phyloP scores from a whole-genome alignment of 345 rosid species.

The Microcos paniculata region DNA sequence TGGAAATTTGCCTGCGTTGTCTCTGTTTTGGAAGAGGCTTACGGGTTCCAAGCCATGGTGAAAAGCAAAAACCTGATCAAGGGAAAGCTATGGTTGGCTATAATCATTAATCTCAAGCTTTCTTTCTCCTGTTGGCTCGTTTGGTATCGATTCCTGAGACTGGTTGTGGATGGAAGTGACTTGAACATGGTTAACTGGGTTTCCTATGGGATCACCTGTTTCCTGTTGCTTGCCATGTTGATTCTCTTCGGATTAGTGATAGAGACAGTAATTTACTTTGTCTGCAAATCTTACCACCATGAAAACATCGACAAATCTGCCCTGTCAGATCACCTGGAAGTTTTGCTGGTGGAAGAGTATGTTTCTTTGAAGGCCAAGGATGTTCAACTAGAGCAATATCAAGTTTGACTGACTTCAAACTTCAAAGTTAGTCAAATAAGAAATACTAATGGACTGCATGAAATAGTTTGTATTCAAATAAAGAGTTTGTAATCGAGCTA shows the following conservation, averaged over 20 bases:
- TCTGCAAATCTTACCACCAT: conserved; percentile 61
- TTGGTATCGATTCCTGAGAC: conserved; percentile 9
- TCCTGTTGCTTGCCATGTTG: conserved; percentile 32
- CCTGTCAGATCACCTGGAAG: conserved; percentile 52
- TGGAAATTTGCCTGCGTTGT: conserved; percentile 56
- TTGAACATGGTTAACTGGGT: conserved; percentile 22
- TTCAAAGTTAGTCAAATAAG: not conserved
- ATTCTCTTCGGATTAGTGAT: conserved; percentile 37
- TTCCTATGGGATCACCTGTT: conserved; percentile 28
- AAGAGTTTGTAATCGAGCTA: not conserved
- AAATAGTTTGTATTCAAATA: not conserved
- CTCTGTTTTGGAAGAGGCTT: conserved; percentile 48
- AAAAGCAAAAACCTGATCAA: conserved; percentile 40
- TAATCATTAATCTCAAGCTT: conserved; percentile 19
- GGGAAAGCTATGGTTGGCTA: conserved; percentile 37
- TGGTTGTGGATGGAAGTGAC: conserved; percentile 34
- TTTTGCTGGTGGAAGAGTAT: conserved; percentile 45
- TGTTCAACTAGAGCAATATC: conserved; percentile 35
- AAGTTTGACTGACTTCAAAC: conserved; percentile 5
- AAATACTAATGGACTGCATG: not conserved
- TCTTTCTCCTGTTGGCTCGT: not conserved
- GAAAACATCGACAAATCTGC: conserved; percentile 54
- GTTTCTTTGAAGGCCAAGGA: conserved; percentile 49
- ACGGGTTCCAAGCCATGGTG: conserved; percentile 35
- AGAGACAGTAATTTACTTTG: conserved; percentile 54